These are phyloP conservation scores for Desmodesmus armatus DNA, from an alignment of 139 green algal genomes.

Conservation along the genomic window DNA sequence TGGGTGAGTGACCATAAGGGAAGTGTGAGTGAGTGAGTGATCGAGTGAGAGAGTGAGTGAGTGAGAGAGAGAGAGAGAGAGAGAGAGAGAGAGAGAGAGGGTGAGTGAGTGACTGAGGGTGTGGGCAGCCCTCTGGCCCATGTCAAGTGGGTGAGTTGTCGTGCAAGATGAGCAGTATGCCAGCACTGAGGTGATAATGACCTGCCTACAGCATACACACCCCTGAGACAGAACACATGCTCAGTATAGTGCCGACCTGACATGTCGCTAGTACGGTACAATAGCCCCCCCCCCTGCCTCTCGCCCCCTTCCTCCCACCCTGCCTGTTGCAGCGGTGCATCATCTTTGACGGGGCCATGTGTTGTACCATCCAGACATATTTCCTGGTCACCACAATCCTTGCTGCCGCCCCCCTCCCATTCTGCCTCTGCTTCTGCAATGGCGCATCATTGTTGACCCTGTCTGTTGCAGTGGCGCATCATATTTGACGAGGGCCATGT, in stretches of 20 bases:
- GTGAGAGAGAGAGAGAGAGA: too few species aligned
- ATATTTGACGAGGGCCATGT: slow-evolving; percentile 23
- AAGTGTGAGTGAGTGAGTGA: too few species aligned
- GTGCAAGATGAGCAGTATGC: not conserved
- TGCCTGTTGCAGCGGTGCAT: not conserved
- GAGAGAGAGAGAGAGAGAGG: too few species aligned
- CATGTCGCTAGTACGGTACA: too few species aligned
- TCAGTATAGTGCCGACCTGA: too few species aligned
- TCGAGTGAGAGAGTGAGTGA: too few species aligned
- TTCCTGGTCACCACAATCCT: not conserved
- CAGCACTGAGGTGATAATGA: too few species aligned
- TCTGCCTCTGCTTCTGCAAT: too few species aligned
- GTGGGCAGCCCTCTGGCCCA: slow-evolving; percentile 10
- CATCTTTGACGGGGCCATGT: not conserved
- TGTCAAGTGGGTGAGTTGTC: slow-evolving; percentile 19
- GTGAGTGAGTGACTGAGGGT: too few species aligned
- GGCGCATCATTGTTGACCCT: not conserved
- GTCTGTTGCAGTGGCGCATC: slow-evolving; percentile 11
- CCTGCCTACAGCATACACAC: too few species aligned
- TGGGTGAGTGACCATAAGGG: slow-evolving; percentile 1
- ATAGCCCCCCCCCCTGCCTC: too few species aligned
- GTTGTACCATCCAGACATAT: not conserved
- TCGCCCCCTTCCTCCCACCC: not conserved
- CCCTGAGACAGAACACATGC: too few species aligned
- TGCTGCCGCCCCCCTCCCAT: not conserved